Evolutionary conservation across 805 yeast genomes (phyloP).

Genomic region (Saccharomycopsis guyanensis): DNA sequence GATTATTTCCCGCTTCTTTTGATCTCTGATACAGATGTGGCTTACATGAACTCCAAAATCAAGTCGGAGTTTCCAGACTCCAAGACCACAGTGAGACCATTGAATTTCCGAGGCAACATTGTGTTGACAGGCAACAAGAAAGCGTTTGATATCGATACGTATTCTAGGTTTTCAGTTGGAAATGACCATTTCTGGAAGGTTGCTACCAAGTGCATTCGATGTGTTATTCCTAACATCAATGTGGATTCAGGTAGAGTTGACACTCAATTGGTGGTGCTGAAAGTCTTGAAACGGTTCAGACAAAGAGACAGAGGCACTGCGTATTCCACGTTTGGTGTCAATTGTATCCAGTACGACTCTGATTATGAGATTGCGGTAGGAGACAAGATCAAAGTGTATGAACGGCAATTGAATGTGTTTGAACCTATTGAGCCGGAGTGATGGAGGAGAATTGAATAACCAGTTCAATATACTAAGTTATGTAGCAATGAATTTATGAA

Average conservation of each 20-base stretch:
- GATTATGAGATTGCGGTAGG: constrained; percentile 36
- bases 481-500: too few relatives aligned
- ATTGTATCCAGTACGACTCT: constrained; percentile 8
- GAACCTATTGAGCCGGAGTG: neutral
- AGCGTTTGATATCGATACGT: constrained; percentile 30
- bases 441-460: neutral
- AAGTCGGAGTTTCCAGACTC: neutral
- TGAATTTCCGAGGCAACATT: constrained; percentile 29
- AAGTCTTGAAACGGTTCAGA: constrained; percentile 26
- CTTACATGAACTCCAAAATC: neutral
- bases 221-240: constrained; percentile 28
- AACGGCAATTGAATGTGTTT: constrained; percentile 5
- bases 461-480: neutral
- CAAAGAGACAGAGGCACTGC: constrained; percentile 26
- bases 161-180: constrained; percentile 23
- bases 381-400: constrained; percentile 30
- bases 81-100: constrained; percentile 2
- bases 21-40: constrained; percentile 6
- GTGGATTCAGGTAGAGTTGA: constrained; percentile 23
- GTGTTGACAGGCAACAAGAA: constrained; percentile 23
- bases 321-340: constrained; percentile 21
- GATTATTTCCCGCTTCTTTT: constrained; percentile 12
- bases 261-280: constrained; percentile 25
- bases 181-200: constrained; percentile 24
- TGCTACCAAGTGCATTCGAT: constrained; percentile 25